Conservation (phyloP, 2,329 filamentous ascomycete genomes). For the Stachybotrys chlorohalonatus region DNA sequence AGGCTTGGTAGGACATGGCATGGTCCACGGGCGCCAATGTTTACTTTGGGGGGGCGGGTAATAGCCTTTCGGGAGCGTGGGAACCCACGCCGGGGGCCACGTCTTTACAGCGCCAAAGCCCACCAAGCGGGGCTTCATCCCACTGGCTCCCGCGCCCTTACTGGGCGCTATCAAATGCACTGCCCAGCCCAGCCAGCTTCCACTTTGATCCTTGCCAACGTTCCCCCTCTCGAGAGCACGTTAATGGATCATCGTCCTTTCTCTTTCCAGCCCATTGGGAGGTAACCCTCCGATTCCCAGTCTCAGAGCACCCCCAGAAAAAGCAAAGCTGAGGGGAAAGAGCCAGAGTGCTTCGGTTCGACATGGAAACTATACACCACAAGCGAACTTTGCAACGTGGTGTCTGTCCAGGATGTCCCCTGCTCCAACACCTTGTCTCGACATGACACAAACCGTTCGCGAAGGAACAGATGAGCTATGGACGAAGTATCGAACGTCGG, state of each 20-base stretch:
- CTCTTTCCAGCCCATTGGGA: neutral
- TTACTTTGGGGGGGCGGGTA: neutral
- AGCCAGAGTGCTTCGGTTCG: too few relatives aligned
- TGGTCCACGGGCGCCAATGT: neutral
- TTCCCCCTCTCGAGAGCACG: neutral
- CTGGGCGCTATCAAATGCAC: neutral
- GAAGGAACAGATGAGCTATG: neutral
- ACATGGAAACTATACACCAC: neutral
- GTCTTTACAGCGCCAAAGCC: neutral
- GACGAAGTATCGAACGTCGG: neutral
- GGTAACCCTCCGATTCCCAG: neutral
- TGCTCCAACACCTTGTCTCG: neutral
- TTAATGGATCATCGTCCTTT: neutral
- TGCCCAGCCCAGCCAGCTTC: neutral
- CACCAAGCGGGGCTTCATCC: neutral
- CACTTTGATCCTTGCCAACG: neutral
- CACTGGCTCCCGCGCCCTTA: neutral
- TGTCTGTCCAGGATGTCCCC: neutral
- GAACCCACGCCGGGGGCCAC: neutral
- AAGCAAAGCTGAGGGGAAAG: neutral
- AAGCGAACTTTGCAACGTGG: neutral
- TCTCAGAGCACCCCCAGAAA: neutral
- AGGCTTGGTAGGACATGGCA: neutral
- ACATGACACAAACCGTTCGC: neutral
- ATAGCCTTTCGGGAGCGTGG: neutral